Evolutionary conservation across 2,329 filamentous ascomycete genomes (phyloP).

Genomic region (Paramyrothecium roridum): DNA sequence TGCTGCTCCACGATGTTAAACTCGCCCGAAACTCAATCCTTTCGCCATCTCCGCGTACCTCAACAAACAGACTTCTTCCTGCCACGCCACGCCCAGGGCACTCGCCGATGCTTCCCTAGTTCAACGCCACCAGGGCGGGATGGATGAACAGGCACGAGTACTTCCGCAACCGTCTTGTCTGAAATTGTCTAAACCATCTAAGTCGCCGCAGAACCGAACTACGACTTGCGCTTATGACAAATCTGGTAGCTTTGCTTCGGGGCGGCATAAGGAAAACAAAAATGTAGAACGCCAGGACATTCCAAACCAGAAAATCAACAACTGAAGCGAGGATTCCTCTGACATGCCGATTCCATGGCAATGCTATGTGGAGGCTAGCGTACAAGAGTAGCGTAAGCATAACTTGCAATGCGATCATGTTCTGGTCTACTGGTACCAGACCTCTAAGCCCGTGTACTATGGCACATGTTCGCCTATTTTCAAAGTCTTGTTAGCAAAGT

Average conservation of each 20-base stretch:
- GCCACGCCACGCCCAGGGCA: background rate
- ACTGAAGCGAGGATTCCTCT: too few relatives aligned
- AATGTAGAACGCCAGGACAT: too few relatives aligned
- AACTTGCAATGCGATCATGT: too few relatives aligned
- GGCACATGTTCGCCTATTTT: too few relatives aligned
- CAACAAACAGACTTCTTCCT: background rate
- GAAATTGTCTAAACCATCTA: background rate
- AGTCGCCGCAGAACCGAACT: background rate
- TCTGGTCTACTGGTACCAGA: too few relatives aligned
- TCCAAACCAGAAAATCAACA: too few relatives aligned
- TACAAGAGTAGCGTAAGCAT: too few relatives aligned
- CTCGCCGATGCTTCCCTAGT: background rate
- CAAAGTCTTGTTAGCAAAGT: too few relatives aligned
- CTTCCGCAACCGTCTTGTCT: background rate
- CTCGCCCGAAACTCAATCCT: background rate
- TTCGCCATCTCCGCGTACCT: background rate
- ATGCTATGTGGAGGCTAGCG: too few relatives aligned
- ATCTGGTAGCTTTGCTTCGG: background rate
- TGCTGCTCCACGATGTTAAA: background rate
- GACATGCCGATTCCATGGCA: too few relatives aligned
- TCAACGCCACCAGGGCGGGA: background rate
- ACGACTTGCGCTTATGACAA: background rate
- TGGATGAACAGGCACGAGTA: background rate
- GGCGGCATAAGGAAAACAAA: too few relatives aligned
- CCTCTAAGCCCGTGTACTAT: too few relatives aligned